Conservation (phyloP, 2,329 filamentous ascomycete species). For the Xylariaceae sp. region DNA sequence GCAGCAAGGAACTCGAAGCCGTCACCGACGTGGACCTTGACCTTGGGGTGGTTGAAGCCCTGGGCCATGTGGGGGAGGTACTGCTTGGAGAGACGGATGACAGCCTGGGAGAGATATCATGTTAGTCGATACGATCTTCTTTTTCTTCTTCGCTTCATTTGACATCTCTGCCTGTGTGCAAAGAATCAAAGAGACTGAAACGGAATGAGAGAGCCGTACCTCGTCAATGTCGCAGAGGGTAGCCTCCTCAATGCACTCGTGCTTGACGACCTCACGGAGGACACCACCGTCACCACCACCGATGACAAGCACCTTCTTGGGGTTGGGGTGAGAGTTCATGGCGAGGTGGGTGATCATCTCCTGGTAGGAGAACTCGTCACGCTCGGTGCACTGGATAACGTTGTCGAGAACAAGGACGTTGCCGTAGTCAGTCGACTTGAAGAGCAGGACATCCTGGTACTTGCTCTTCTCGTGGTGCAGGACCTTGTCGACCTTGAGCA, state of each 20-base stretch:
- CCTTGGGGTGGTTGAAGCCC: conserved; percentile 90
- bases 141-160: not conserved
- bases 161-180: not conserved
- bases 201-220: conserved; percentile 38
- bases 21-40: conserved; percentile 88
- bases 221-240: conserved; percentile 98
- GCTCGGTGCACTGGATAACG: conserved; percentile 97
- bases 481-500: conserved; percentile 93
- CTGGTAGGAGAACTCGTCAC: conserved; percentile 98
- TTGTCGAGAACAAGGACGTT: conserved; percentile 96
- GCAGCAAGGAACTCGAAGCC: conserved; percentile 98
- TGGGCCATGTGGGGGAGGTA: conserved; percentile 92
- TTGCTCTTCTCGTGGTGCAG: conserved; percentile 98
- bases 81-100: conserved; percentile 97
- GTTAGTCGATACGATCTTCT: not conserved
- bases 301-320: conserved; percentile 97
- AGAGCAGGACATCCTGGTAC: conserved; percentile 98
- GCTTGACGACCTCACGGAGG: conserved; percentile 97
- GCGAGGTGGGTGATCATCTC: conserved; percentile 99
- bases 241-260: conserved; percentile 93
- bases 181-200: not conserved
- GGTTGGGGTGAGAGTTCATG: conserved; percentile 97
- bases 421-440: conserved; percentile 96
- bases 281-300: conserved; percentile 97
- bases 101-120: conserved; percentile 51